Base-by-base conservation (phyloP, 257 asterid species). In the Linderniella brevidens region DNA sequence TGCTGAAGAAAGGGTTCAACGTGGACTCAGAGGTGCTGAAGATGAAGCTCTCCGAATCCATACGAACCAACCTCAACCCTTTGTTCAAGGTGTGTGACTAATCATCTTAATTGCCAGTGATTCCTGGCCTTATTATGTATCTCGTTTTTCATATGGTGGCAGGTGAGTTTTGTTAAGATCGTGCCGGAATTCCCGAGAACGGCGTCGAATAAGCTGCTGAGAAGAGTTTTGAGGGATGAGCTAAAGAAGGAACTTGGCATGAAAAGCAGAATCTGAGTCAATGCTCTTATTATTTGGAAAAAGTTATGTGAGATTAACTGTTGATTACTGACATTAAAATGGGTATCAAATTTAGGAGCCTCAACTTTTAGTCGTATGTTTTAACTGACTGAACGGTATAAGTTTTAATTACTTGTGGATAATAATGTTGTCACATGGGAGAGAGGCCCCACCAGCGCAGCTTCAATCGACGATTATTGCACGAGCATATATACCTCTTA, bases 21-120 rank as follows among this genome's bases (percentile, higher is more conserved):
- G 49, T 47, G 18, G 61, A 66, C 48, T 56, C 76, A 38, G 78
- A 68, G 38, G 62, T 13, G 49, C 76, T 83, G 13, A 73, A 67
- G 75, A 44, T 55, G 57, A 80, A 69, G 63, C 67, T 87, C 56
- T 64, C 88, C 5, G 75, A 52, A 64, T 88, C 90, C 61, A 72
- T 87, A 15, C 95, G 78, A 59, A 51, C 64, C 58, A 74, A 67
- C 48, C 95, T 83, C 51, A 87, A 87, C 67, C 97, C 93, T 54
- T 59, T 87, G 57, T 87, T 80, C 72, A 83, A 83, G 95, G 97
- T 86, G 64, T 37, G 54, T 11, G 13, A 19, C 19, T 29, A 9
- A 41, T 8, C 17, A 0, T 20, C 17, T 0, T 9, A 1, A 19
- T 13, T 40, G 14, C 13, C 41, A 5, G 11, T 42, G 19, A 19